phyloP scores from a whole-genome alignment of 257 asterid species.

The Primulina eburnea region DNA sequence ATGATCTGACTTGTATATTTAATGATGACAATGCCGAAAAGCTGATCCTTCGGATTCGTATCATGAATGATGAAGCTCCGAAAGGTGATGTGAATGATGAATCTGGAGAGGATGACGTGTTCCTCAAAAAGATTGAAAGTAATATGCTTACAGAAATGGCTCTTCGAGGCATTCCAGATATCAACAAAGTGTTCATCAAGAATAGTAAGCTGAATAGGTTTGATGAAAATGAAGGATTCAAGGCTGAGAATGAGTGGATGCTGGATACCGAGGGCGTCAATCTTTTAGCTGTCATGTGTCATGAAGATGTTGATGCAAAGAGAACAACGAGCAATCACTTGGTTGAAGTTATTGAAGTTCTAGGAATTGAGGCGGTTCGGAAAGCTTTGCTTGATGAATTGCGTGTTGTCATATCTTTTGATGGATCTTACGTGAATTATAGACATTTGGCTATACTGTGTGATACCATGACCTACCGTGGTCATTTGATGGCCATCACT shows the following conservation, averaged over 20 bases:
- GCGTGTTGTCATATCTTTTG: constrained; percentile 96
- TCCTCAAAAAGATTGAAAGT: constrained; percentile 92
- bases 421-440: constrained; percentile 95
- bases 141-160: constrained; percentile 99
- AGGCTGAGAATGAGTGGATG: constrained; percentile 95
- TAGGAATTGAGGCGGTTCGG: constrained; percentile 97
- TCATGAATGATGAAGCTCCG: constrained; percentile 97
- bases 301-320: constrained; percentile 85
- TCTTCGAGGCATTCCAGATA: constrained; percentile 97
- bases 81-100: constrained; percentile 86
- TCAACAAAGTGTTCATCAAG: constrained; percentile 93
- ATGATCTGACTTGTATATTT: constrained; percentile 87
- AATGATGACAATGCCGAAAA: constrained; percentile 98
- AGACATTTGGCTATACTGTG: constrained; percentile 94
- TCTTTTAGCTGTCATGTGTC: constrained; percentile 90
- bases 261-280: constrained; percentile 97
- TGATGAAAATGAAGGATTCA: constrained; percentile 75
- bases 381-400: constrained; percentile 85
- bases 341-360: constrained; percentile 95
- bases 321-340: constrained; percentile 95
- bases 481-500: constrained; percentile 98
- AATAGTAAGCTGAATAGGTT: constrained; percentile 72
- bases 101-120: constrained; percentile 97
- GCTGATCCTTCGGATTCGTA: constrained; percentile 95
- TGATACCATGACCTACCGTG: constrained; percentile 99